Base-by-base conservation (phyloP, 768 basidiomycete species). In the Phanerodontia chrysosporium region DNA sequence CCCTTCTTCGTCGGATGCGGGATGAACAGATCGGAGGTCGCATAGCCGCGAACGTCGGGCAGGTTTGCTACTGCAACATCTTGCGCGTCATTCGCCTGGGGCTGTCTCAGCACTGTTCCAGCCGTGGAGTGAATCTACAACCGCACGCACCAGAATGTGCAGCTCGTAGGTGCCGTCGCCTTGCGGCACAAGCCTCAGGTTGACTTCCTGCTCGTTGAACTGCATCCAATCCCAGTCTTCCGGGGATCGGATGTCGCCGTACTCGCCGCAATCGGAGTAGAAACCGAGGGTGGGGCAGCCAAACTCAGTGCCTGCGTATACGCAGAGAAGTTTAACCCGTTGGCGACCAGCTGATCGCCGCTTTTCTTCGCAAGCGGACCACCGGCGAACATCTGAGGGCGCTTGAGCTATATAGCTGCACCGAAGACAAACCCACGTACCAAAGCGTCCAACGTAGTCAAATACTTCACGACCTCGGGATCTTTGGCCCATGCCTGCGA, bases 1-100 rank as follows among this genome's bases (percentile, higher is more conserved):
- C 58, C 60, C 39, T 55, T 39, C 58, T 64, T 64, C 3, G 46
- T 51, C 7, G 63, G 60, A 48, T 64, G 63, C n/a, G 63, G 63
- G 7, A 22, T 24, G 39, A 36, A 62, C 9, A 64, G 42, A 35
- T 64, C 63, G 18, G 28, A 46, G 6, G 63, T 64, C 7, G 63
- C 56, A 45, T 64, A 64, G 2, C 60, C 63, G 21, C 22, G 25
- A 1, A 29, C 44, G 29, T 63, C 62, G 2, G 25, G 22, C 1
- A 63, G 49, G 30, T 63, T 63, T 51, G 60, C 62, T 12, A 63
- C 55, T 13, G 35, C 36, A 2, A 59, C 59, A 12, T 54, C 55
- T 27, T 63, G 62, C 18, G 54, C 55, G 10, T 51, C 58, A 27
- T 56, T 58, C 6, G 62, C 60, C 62, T 63, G 21, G 12, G n/a